A percentile compares a stretch with the other conserved stretches of the same genome.
Evolutionary conservation across 2,329 filamentous ascomycete species (phyloP).

Genomic region (Xylariomycetidae sp.): DNA sequence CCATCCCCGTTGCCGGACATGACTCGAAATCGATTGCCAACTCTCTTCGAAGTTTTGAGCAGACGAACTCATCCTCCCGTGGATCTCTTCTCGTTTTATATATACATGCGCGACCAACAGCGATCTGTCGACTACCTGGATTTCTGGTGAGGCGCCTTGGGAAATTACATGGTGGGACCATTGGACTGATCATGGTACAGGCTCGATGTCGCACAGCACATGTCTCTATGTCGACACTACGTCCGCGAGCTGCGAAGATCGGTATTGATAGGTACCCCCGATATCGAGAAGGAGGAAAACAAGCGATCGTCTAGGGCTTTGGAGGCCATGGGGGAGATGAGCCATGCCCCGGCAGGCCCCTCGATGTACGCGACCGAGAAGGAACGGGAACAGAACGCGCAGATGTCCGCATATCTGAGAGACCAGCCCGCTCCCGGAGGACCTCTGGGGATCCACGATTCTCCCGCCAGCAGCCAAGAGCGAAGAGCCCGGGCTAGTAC

Average conservation of each 20-base stretch:
- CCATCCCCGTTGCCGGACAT: slow-evolving; percentile 56
- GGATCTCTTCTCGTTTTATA: slow-evolving; percentile 98
- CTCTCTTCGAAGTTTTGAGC: slow-evolving; percentile 91
- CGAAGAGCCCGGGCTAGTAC: slow-evolving; percentile 44
- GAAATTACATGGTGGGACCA: slow-evolving; percentile 1
- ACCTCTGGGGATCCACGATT: slow-evolving; percentile 48
- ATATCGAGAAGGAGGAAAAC: slow-evolving; percentile 74
- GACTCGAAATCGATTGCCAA: slow-evolving; percentile 79
- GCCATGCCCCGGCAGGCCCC: slow-evolving; percentile 53
- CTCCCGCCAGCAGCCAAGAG: slow-evolving; percentile 48
- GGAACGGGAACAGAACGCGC: slow-evolving; percentile 77
- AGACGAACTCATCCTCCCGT: slow-evolving; percentile 92
- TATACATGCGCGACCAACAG: slow-evolving; percentile 99
- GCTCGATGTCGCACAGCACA: slow-evolving; percentile 99
- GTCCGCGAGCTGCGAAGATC: slow-evolving; percentile 92
- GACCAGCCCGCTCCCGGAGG: slow-evolving; percentile 50
- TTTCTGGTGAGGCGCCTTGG: slow-evolving; percentile 69
- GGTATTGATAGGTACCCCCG: slow-evolving; percentile 87
- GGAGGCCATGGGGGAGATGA: slow-evolving; percentile 66
- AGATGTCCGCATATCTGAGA: slow-evolving; percentile 85
- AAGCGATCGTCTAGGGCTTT: slow-evolving; percentile 81
- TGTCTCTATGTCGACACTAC: slow-evolving; percentile 95
- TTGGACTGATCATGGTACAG: slow-evolving; percentile 41
- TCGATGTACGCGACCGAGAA: slow-evolving; percentile 63
- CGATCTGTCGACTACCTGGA: slow-evolving; percentile 96